A percentile compares a stretch with the other conserved stretches of the same genome.
Evolutionary conservation across 1,284 basidiomycete genomes (phyloP).

Genomic region (Apiotrichum domesticum): DNA sequence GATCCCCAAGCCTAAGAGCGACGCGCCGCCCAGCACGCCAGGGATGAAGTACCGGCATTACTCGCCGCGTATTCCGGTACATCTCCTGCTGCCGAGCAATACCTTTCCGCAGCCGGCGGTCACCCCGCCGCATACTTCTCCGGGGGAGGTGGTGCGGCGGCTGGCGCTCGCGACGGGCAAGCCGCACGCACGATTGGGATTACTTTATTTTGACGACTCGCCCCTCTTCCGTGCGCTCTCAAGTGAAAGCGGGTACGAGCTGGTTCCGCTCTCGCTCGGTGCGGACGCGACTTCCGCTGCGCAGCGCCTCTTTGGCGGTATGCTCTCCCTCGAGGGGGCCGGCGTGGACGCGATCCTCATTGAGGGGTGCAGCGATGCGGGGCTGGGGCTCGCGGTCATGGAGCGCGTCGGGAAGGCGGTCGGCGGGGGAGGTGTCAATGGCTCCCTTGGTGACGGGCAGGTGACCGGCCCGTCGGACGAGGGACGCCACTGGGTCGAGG

Average conservation of each 20-base stretch:
- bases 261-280: slow-evolving; percentile 55
- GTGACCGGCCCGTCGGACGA: slow-evolving; percentile 7
- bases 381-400: slow-evolving; percentile 92
- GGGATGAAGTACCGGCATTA: slow-evolving; percentile 99
- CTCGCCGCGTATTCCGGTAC: slow-evolving; percentile 78
- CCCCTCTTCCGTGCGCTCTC: slow-evolving; percentile 19
- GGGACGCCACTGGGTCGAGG: slow-evolving; percentile 19
- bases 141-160: slow-evolving; percentile 3
- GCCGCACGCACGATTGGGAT: slow-evolving; percentile 52
- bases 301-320: slow-evolving; percentile 76
- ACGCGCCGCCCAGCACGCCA: slow-evolving; percentile 75
- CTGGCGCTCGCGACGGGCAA: background rate
- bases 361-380: slow-evolving; percentile 74
- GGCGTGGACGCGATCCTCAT: slow-evolving; percentile 80
- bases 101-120: slow-evolving; percentile 48
- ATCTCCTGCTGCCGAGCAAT: slow-evolving; percentile 58
- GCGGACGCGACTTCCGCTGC: slow-evolving; percentile 66
- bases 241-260: slow-evolving; percentile 3
- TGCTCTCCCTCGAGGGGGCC: slow-evolving; percentile 67
- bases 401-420: slow-evolving; percentile 96
- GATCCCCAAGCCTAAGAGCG: background rate
- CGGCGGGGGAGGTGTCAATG: slow-evolving; percentile 48
- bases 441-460: slow-evolving; percentile 27
- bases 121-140: slow-evolving; percentile 16
- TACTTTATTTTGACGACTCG: slow-evolving; percentile 65